Evolutionary conservation across 495 filamentous ascomycete species (phyloP).

Genomic region (Chlorociboria aeruginascens): DNA sequence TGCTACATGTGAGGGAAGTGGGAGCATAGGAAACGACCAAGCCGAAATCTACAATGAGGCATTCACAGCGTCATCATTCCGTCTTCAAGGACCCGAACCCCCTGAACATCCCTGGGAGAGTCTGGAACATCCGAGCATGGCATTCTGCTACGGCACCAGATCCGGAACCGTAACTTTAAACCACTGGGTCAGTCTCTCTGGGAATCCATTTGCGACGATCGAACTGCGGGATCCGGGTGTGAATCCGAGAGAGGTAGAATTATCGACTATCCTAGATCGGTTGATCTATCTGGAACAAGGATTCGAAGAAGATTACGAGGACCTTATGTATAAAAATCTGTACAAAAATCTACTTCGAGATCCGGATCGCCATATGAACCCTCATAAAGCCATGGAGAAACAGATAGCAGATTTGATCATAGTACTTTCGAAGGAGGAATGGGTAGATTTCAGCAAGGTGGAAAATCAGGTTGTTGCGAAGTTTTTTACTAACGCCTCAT

Average conservation of each 20-base stretch:
- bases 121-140: conserved; percentile 52
- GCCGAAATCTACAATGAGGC: conserved; percentile 5
- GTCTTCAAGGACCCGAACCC: conserved; percentile 19
- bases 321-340: conserved; percentile 39
- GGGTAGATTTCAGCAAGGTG: conserved; percentile 55
- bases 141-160: conserved; percentile 43
- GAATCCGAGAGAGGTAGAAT: conserved; percentile 38
- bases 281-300: conserved; percentile 42
- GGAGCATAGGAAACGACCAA: conserved; percentile 3
- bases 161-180: conserved; percentile 52
- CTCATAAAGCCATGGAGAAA: conserved; percentile 45
- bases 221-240: conserved; percentile 36
- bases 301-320: conserved; percentile 42
- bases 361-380: conserved; percentile 34
- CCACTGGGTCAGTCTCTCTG: conserved; percentile 39
- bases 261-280: conserved; percentile 40
- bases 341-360: conserved; percentile 39
- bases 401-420: conserved; percentile 58
- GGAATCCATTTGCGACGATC: conserved; percentile 33
- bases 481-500: conserved; percentile 40
- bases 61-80: conserved; percentile 12
- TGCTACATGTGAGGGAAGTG: conserved; percentile 22
- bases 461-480: conserved; percentile 54
- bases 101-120: conserved; percentile 47
- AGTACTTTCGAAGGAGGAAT: conserved; percentile 45